These are phyloP conservation scores for Candida ovalis DNA, from an alignment of 805 yeast genomes.

Conservation along the genomic window DNA sequence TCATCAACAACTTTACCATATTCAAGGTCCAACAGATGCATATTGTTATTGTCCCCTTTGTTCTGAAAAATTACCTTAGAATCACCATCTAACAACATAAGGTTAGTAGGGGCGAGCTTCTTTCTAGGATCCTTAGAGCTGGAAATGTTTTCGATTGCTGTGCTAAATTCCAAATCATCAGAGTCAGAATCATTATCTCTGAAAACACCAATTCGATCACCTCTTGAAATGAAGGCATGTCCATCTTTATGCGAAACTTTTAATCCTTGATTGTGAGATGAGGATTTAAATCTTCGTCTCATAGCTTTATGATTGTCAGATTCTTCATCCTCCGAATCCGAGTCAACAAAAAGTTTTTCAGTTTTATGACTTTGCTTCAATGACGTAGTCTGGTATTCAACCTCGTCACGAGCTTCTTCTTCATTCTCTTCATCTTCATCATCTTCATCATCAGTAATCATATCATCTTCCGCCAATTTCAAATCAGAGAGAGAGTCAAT, in stretches of 20 bases:
- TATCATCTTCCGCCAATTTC: slow-evolving; percentile 24
- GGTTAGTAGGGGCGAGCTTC: slow-evolving; percentile 50
- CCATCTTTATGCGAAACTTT: slow-evolving; percentile 69
- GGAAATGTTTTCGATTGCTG: slow-evolving; percentile 62
- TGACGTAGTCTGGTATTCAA: slow-evolving; percentile 29
- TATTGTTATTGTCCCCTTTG: slow-evolving; percentile 36
- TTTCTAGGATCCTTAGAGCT: slow-evolving; percentile 43
- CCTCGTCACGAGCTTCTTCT: slow-evolving; percentile 30
- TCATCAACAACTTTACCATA: slow-evolving; percentile 84
- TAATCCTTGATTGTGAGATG: slow-evolving; percentile 51
- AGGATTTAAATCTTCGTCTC: slow-evolving; percentile 20
- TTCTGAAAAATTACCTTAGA: slow-evolving; percentile 63
- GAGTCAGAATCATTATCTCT: slow-evolving; percentile 49
- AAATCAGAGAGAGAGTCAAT: slow-evolving; percentile 47
- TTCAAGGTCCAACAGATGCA: slow-evolving; percentile 75
- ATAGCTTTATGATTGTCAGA: slow-evolving; percentile 35
- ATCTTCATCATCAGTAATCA: no score
- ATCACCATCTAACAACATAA: slow-evolving; percentile 79
- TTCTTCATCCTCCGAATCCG: slow-evolving; percentile 26
- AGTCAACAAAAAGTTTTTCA: background rate
- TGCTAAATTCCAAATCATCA: slow-evolving; percentile 53
- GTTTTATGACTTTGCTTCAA: background rate
- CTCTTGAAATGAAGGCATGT: slow-evolving; percentile 76
- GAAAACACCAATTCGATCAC: slow-evolving; percentile 77
- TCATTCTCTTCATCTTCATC: slow-evolving; percentile 29